Evolutionary conservation across 768 basidiomycete genomes (phyloP).

Genomic region (Exidia glandulosa): DNA sequence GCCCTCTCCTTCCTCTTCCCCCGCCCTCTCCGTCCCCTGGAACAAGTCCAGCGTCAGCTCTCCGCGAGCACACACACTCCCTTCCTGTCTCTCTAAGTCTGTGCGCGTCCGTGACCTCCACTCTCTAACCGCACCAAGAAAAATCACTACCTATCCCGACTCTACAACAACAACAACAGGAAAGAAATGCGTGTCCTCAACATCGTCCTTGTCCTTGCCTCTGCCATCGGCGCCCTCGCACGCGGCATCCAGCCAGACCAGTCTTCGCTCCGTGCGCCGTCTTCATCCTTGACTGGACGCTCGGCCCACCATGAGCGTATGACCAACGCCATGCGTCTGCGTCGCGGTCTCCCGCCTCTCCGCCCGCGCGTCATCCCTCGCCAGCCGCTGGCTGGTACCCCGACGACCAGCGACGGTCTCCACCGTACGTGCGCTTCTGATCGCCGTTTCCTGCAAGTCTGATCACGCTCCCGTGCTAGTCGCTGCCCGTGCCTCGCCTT

Average conservation of each 20-base stretch:
- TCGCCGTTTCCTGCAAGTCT: not conserved
- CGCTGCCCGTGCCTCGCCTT: not conserved
- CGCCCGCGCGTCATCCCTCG: not conserved
- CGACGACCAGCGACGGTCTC: not conserved
- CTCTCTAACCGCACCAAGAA: not conserved
- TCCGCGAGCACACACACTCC: not conserved
- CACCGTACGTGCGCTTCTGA: not conserved
- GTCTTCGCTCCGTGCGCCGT: not conserved
- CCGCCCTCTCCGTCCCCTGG: not conserved
- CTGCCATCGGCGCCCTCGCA: not conserved
- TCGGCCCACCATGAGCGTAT: not conserved
- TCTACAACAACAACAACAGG: not conserved
- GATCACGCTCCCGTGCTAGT: not conserved
- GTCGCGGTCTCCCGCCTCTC: not conserved
- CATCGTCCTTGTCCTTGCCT: not conserved
- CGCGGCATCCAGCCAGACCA: constrained; percentile 1
- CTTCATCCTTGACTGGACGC: not conserved
- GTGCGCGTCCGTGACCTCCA: too few species aligned
- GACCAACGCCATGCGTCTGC: not conserved
- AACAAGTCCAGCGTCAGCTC: not conserved
- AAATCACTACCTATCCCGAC: not conserved
- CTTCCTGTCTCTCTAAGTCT: too few species aligned
- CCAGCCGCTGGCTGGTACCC: not conserved
- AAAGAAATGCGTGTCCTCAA: not conserved
- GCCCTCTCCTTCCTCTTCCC: not conserved